Percentiles rank a stretch among this genome's conserved stretches.
These are phyloP conservation scores for Nicotiana noctiflora DNA, from an alignment of 257 asterid genomes.

Conservation along the genomic window DNA sequence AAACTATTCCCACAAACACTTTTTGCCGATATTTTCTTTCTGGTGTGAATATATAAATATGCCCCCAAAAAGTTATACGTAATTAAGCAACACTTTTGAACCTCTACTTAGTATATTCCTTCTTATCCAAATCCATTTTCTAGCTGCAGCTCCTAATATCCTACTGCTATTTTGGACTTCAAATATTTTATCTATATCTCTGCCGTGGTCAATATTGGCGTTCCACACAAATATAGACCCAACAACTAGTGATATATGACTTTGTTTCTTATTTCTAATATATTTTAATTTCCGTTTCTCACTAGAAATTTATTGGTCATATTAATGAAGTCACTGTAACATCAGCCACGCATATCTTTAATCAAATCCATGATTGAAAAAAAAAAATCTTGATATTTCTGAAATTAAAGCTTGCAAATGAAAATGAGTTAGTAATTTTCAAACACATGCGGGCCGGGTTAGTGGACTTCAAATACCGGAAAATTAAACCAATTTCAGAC, in stretches of 20 bases:
- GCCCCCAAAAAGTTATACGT: not conserved
- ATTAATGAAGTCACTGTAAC: not conserved
- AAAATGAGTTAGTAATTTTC: not conserved
- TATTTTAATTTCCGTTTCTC: not conserved
- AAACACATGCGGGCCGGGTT: not conserved
- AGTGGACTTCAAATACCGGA: not conserved
- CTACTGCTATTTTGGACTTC: constrained; percentile 9
- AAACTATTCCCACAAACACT: not conserved
- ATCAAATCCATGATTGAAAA: not conserved
- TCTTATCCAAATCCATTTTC: not conserved
- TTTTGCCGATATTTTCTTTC: not conserved
- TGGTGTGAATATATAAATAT: constrained; percentile 1
- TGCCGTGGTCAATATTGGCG: constrained; percentile 3
- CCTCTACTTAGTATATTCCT: not conserved
- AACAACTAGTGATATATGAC: not conserved
- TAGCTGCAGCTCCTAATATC: not conserved
- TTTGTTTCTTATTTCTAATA: not conserved
- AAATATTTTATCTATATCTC: not conserved
- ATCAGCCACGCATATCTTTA: not conserved
- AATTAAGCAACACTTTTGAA: not conserved
- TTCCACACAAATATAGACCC: not conserved
- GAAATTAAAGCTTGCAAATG: not conserved
- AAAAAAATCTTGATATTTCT: not conserved
- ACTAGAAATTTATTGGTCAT: not conserved
- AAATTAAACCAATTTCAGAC: not conserved